Conservation (phyloP, 768 basidiomycete genomes). For the Crucibulum laeve region DNA sequence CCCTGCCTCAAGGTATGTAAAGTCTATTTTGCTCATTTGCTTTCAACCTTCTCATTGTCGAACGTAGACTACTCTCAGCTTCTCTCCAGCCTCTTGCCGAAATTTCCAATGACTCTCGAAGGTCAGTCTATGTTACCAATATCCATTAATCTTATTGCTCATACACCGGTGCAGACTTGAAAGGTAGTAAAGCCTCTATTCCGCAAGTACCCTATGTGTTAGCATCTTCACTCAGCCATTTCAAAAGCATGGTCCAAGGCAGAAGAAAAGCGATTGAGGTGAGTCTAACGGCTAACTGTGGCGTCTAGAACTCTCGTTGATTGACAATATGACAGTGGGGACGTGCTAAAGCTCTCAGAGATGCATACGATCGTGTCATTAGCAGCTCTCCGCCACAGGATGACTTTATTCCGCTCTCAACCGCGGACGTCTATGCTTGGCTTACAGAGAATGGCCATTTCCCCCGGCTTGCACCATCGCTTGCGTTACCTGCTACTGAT, state of each 20-base stretch:
- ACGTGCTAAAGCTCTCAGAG: slow-evolving; percentile 39
- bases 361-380: slow-evolving; percentile 28
- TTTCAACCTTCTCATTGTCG: background rate
- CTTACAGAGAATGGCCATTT: slow-evolving; percentile 36
- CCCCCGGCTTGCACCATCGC: slow-evolving; percentile 9
- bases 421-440: slow-evolving; percentile 44
- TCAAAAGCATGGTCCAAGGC: slow-evolving; percentile 33
- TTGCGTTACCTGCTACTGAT: background rate
- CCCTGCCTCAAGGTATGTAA: background rate
- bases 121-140: slow-evolving; percentile 18
- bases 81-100: slow-evolving; percentile 25
- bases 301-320: background rate
- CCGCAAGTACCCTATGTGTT: slow-evolving; percentile 35
- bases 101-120: slow-evolving; percentile 40
- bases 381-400: slow-evolving; percentile 8
- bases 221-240: slow-evolving; percentile 25
- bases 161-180: background rate
- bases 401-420: slow-evolving; percentile 24
- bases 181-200: background rate
- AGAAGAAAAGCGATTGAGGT: slow-evolving; percentile 52
- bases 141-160: too few species aligned
- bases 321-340: slow-evolving; percentile 32
- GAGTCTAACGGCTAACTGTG: slow-evolving; percentile 5
- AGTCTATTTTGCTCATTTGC: background rate
- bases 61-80: slow-evolving; percentile 18